Evolutionary conservation across 306 rosid genomes (phyloP), one percentile per base, ranked within the genome.

Genomic region (Medicago lupulina): DNA sequence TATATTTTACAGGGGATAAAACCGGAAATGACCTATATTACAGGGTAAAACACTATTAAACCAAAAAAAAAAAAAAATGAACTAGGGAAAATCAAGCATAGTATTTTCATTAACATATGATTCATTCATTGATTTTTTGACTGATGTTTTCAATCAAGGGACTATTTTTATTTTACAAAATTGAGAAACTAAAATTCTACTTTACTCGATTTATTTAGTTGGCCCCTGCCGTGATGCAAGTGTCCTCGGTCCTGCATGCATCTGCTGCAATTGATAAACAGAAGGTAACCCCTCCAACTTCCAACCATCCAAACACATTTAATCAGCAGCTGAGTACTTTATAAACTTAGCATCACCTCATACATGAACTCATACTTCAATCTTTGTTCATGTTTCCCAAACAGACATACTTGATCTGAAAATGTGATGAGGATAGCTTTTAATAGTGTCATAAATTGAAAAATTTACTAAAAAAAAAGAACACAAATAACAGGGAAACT

Each of bases 371-470:
- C 64, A 76, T 64, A 55, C 80, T 80, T 90, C 88, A 92, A 14
- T 76, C 82, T 67, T 84, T 76, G 83, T 74, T 83, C 95, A 95
- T 88, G 83, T 89, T 90, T 80, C 99, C 98, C 88, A 95, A 21
- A 90, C 99, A 95, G 7, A 95, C 85, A 55, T 95, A 95, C 70
- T 95, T 92, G 34, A 92, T 73, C 98, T 95, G 91, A 75, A 83
- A 79, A 36, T 23, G 63, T 51, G 61, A 21, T 0, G 50, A 57
- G 64, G 6, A 70, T 40, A 53, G 55, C 65, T n/a, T 34, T 38
- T 64, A 43, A 70, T 39, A 21, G 31, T 38, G 41, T 54, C 17
- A 76, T 6, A 79, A 43, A 65, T 31, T 62, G 51, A 17, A 41
- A 4, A 76, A 12, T 51, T 41, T n/a, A 49, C 39, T 23, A 39